Conservation (phyloP, 306 rosid species). For the Sphenostylis stenocarpa region DNA sequence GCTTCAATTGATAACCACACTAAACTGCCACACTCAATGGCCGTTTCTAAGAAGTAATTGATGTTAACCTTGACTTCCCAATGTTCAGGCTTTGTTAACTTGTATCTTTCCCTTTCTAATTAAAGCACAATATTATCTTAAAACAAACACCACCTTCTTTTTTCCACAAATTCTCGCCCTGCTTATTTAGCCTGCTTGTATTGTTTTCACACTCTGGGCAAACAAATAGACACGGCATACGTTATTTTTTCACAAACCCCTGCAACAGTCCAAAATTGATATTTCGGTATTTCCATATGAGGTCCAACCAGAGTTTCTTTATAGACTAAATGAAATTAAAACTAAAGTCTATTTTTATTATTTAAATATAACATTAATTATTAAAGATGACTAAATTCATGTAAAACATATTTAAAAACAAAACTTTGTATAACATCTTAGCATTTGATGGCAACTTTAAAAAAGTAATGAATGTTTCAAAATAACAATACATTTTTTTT, state of each 20-base stretch:
- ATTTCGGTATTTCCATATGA: not conserved
- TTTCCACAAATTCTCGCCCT: not conserved
- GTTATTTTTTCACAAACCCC: not conserved
- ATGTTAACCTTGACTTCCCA: slow-evolving; percentile 3
- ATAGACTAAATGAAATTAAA: no score
- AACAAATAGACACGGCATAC: not conserved
- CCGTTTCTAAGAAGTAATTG: not conserved
- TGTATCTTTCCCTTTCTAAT: not conserved
- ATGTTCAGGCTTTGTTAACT: not conserved
- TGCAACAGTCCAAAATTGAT: not conserved
- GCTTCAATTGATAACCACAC: not conserved
- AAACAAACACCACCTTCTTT: not conserved
- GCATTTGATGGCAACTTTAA: not conserved
- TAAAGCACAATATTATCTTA: not conserved
- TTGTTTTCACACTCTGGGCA: not conserved
- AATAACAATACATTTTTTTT: no score
- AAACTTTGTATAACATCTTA: not conserved
- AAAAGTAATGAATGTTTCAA: no score
- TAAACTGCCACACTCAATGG: not conserved
- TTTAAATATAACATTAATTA: no score
- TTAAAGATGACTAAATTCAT: no score
- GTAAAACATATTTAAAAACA: no score
- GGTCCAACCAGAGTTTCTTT: not conserved
- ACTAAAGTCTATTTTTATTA: no score
- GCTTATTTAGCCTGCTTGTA: not conserved